Base-by-base conservation (phyloP, 129 eudicot genomes). In the Flaveria bidentis region DNA sequence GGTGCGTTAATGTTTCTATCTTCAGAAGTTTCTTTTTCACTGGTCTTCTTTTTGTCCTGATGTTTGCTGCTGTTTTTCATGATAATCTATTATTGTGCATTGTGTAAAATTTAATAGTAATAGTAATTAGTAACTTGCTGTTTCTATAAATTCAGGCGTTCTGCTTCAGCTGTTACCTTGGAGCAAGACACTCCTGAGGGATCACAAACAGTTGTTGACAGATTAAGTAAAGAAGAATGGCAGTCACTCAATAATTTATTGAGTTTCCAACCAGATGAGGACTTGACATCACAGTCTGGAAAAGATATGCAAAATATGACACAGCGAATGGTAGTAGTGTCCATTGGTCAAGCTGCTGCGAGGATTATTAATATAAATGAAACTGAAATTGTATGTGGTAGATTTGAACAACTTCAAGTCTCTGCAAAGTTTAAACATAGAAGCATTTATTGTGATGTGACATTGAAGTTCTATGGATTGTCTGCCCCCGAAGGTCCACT, bases 211-310 rank as follows among this genome's bases (percentile, higher is more conserved):
- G 83, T 63, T 67, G 92, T 82, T 42, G 88, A 89, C 30, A 81
- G 87, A 82, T 85, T 95, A 70, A 95, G 96, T 44, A 91, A 89
- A 89, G 97, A 95, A 78, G 97, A 95, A 86, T 95, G 97, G 97
- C 88, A 95, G 81, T 90, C 97, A 64, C 85, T 95, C 23, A 95
- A 95, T 85, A 91, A 91, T 82, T 81, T 95, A 18, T 77, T 95
- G 65, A 91, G 99, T 82, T 95, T 78, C 79, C 99, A 95, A 82
- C 96, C 97, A 23, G 97, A 91, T 66, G 97, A 88, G 72, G 96
- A 91, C 57, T 71, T 85, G 83, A 51, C 85, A 72, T 68, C 79
- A 70, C 87, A 84, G 49, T 80, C 82, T 0, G 92, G 94, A 69
- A 95, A 95, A 84, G 99, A 95, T 63, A 68, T 49, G 80, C 93